Conservation (phyloP, 148 eudicot genomes). For the Nepenthes gracilis region DNA sequence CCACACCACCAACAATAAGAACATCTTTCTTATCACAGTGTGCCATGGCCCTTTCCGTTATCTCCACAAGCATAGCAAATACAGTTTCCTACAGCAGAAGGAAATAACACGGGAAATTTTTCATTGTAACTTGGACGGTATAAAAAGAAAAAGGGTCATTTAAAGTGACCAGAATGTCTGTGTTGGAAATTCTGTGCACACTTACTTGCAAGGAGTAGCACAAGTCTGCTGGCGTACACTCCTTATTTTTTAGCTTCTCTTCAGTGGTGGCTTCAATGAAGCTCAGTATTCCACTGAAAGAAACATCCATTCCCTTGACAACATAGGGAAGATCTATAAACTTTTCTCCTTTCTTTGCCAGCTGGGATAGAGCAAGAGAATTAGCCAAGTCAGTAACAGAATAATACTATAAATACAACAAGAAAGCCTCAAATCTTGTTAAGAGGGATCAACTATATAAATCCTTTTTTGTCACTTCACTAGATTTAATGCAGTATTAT, state of each 20-base stretch:
- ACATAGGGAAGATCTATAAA: constrained; percentile 89
- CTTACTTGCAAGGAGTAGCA: constrained; percentile 92
- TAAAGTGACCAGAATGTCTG: neutral
- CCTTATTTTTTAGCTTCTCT: constrained; percentile 71
- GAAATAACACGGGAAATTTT: too few species aligned
- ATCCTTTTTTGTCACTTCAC: too few species aligned
- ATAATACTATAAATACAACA: too few species aligned
- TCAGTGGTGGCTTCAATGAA: constrained; percentile 79
- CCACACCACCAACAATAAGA: constrained; percentile 94
- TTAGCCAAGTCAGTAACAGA: neutral
- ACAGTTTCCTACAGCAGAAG: constrained; percentile 55
- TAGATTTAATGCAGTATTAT: too few species aligned
- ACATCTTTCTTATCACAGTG: constrained; percentile 91
- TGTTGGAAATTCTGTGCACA: neutral
- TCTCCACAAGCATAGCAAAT: constrained; percentile 98
- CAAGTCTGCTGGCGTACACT: constrained; percentile 94
- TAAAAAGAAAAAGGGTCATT: too few species aligned
- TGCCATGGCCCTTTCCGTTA: constrained; percentile 97
- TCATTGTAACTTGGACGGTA: neutral
- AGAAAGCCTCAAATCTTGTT: too few species aligned
- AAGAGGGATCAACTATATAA: too few species aligned
- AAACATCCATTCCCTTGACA: constrained; percentile 98
- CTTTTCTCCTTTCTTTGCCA: constrained; percentile 89
- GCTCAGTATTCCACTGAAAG: constrained; percentile 92
- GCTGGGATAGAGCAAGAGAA: constrained; percentile 27